Evolutionary conservation across 1,284 basidiomycete genomes (phyloP).

Genomic region (Meira nashicola): DNA sequence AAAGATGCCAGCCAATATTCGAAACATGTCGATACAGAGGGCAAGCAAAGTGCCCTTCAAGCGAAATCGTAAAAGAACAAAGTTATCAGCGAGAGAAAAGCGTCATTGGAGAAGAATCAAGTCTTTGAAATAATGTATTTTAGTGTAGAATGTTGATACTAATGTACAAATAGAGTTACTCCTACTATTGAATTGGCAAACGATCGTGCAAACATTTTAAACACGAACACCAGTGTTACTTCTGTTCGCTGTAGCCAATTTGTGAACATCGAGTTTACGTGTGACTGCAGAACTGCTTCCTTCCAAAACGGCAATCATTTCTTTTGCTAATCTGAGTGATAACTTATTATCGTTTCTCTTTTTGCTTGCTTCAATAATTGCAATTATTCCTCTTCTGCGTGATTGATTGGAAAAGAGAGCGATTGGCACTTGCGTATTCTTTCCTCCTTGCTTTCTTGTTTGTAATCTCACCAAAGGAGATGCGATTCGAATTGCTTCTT

Average conservation of each 20-base stretch:
- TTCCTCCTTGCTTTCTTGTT: constrained; percentile 51
- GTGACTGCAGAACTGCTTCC: constrained; percentile 51
- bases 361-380: constrained; percentile 55
- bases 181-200: no score
- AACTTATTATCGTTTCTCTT: constrained; percentile 52
- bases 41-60: no score
- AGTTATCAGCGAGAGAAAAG: no score
- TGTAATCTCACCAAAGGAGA: constrained; percentile 52
- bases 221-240: constrained; percentile 47
- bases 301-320: constrained; percentile 53
- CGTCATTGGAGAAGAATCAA: no score
- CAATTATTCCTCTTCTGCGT: constrained; percentile 50
- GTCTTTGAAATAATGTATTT: no score
- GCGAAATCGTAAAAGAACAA: no score
- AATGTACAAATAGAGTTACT: no score
- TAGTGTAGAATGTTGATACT: no score
- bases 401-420: constrained; percentile 50
- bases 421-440: constrained; percentile 52
- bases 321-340: constrained; percentile 51
- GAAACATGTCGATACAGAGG: no score
- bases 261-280: constrained; percentile 59
- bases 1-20: no score
- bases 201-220: constrained; percentile 13
- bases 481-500: constrained; percentile 48
- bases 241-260: constrained; percentile 73